phyloP scores from a whole-genome alignment of 2,329 filamentous ascomycete genomes.

The Penicillium sp. region DNA sequence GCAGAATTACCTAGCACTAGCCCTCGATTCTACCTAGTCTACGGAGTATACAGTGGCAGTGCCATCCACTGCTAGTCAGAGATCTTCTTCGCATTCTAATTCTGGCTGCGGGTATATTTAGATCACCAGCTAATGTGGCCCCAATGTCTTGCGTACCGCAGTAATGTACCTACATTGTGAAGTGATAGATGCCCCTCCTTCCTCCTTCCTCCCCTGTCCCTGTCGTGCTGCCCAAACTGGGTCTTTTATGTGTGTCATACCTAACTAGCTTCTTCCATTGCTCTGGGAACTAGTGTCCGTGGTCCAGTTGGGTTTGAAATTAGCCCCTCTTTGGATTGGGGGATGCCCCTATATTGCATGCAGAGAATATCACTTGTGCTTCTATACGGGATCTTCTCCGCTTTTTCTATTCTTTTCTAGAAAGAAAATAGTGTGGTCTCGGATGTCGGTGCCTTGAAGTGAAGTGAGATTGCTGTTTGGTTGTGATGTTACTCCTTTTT shows the following conservation, averaged over 20 bases:
- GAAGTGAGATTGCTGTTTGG: background rate
- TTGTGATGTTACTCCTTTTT: background rate
- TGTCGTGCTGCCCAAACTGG: background rate
- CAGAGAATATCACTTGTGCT: background rate
- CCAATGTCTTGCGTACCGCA: background rate
- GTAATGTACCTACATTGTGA: background rate
- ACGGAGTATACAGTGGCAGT: background rate
- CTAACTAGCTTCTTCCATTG: background rate
- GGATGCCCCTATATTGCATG: conserved; percentile 1
- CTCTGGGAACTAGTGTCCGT: conserved; percentile 2
- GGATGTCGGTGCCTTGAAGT: background rate
- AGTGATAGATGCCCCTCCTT: background rate
- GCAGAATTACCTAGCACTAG: background rate
- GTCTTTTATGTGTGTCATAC: background rate
- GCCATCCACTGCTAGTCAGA: background rate
- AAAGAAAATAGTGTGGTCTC: background rate
- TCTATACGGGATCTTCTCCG: conserved; percentile 1
- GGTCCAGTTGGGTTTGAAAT: background rate
- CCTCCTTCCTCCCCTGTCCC: background rate
- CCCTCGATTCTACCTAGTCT: background rate
- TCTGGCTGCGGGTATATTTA: conserved; percentile 1
- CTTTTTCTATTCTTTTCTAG: conserved; percentile 5
- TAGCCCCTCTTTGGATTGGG: background rate
- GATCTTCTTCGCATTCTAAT: background rate
- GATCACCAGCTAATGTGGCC: background rate